Percentiles rank a stretch among this genome's conserved stretches.
Conservation (phyloP, 345 rosid genomes). For the Eutrema japonicum region DNA sequence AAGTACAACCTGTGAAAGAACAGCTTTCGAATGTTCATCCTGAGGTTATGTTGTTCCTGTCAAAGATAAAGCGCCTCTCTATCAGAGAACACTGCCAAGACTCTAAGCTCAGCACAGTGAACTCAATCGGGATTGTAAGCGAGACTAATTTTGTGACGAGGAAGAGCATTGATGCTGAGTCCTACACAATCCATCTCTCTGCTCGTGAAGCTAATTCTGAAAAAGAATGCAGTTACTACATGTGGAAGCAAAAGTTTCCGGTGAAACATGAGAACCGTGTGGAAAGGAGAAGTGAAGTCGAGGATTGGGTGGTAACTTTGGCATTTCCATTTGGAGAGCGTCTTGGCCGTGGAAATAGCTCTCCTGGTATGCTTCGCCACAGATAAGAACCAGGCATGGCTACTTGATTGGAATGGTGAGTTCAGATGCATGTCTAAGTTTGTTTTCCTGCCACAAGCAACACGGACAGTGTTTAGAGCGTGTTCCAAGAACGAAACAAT, state of each 20-base stretch:
- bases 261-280: conserved; percentile 59
- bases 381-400: too few relatives aligned
- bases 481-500: too few relatives aligned
- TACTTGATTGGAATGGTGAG: too few relatives aligned
- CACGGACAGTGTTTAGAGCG: too few relatives aligned
- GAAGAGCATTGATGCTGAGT: conserved; percentile 79
- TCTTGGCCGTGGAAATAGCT: conserved; percentile 51
- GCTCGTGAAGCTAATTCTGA: conserved; percentile 44
- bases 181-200: conserved; percentile 64
- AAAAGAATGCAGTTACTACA: conserved; percentile 57
- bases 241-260: conserved; percentile 79
- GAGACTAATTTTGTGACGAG: conserved; percentile 54
- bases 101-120: conserved; percentile 50
- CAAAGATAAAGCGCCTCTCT: conserved; percentile 70
- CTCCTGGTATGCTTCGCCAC: conserved; percentile 49
- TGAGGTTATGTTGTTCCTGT: conserved; percentile 63
- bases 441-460: too few relatives aligned
- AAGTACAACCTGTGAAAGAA: conserved; percentile 65
- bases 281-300: conserved; percentile 69
- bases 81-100: conserved; percentile 59
- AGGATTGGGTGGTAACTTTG: conserved; percentile 71
- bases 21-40: conserved; percentile 74
- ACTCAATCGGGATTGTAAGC: conserved; percentile 56
- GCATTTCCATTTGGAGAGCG: conserved; percentile 78
- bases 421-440: too few relatives aligned